Base-by-base conservation (phyloP, 2,329 filamentous ascomycete genomes). In the Pyrenochaeta sp. region DNA sequence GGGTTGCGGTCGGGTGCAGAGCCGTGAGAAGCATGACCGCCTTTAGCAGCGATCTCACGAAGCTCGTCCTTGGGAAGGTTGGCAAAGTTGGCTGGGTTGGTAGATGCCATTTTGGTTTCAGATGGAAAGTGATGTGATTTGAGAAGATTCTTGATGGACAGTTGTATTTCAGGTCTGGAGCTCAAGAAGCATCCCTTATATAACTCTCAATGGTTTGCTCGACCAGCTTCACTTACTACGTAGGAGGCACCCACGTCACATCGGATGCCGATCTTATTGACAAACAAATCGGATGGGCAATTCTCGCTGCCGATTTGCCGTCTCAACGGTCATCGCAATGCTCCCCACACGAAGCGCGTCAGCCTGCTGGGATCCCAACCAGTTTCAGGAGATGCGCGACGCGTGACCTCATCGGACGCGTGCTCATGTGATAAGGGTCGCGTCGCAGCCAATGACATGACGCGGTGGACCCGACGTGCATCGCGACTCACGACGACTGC, bases 11-110 rank as follows among this genome's bases (percentile, higher is more conserved):
- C 67, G 11, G 61, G 17, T 30, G 40, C 32, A 27, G 48, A 48
- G 21, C 65, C 65, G 42, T 72, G 67, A 38, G 63, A 69, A 11
- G 74, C 71, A 36, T 75, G 72, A 4, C 76, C 77, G n/a, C 77
- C 77, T 62, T 78, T 80, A 38, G 70, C 68, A 10, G 75, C 77
- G 41, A 79, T 77, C 42, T 73, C 74, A 20, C 66, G 63, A 41
- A 80, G 75, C 51, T 80, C 73, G 28, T 78, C 76, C 38, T 73
- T 76, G 45, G 77, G 70, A 26, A 75, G 74, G 67, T 80, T 80
- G 68, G 77, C 77, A 51, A 80, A 80, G 69, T 80, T 81, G 44
- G 68, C 72, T 22, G 77, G 76, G 67, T 80, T 80, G 53, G 70
- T 67, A 47, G 65, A 67, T 24, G 70, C 63, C 69, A 72, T 72